These are phyloP conservation scores for Tinospora cordifolia DNA, from an alignment of 164 flowering plant genomes.

Conservation along the genomic window DNA sequence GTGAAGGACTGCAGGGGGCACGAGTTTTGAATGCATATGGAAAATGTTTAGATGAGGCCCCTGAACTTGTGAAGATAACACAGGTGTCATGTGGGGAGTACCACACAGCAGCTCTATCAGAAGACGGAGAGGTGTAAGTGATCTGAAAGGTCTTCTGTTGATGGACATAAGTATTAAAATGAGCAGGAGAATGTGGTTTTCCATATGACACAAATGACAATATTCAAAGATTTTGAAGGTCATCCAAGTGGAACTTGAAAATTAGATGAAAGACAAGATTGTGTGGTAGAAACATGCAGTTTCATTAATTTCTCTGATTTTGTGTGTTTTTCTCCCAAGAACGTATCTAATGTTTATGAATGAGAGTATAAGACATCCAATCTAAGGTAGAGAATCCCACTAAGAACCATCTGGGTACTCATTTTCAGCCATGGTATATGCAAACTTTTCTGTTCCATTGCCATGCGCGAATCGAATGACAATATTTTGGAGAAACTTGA, in stretches of 20 bases:
- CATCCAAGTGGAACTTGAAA: background rate
- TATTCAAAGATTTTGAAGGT: background rate
- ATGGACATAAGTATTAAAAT: conserved; percentile 26
- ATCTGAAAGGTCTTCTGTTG: conserved; percentile 29
- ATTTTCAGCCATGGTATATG: background rate
- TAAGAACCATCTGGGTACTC: background rate
- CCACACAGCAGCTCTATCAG: conserved; percentile 93
- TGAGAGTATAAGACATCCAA: too few relatives aligned
- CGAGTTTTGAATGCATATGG: conserved; percentile 68
- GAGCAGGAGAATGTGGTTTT: conserved; percentile 34
- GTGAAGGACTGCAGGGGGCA: conserved; percentile 95
- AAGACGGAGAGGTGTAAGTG: conserved; percentile 97
- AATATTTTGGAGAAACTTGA: background rate
- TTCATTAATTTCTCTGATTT: background rate
- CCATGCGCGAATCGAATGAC: background rate
- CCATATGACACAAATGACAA: conserved; percentile 36
- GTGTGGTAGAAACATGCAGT: background rate
- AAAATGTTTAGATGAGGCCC: conserved; percentile 88
- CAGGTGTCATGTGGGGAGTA: conserved; percentile 98
- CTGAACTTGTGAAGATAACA: conserved; percentile 86
- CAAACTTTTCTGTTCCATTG: background rate
- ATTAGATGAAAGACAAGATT: background rate
- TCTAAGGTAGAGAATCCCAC: background rate
- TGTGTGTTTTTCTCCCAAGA: background rate
- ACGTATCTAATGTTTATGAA: background rate